These are phyloP conservation scores for Cadophora sp. DNA, from an alignment of 2,329 filamentous ascomycete species.

Conservation along the genomic window DNA sequence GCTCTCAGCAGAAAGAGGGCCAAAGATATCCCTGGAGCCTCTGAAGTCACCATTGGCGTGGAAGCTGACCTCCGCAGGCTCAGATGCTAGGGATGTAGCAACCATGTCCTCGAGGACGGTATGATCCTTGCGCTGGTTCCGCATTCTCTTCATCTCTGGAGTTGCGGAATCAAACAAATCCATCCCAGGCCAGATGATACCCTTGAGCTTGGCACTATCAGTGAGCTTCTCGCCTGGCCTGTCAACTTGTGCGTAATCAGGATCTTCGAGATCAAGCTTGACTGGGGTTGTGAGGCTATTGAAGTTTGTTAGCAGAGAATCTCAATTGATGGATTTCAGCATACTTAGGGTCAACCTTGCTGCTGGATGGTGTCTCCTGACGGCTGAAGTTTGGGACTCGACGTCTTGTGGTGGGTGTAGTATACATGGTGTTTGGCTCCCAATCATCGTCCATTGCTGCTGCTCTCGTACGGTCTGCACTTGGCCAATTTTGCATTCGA, in stretches of 20 bases:
- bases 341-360: constrained; percentile 37
- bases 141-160: constrained; percentile 72
- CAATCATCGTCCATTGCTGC: constrained; percentile 24
- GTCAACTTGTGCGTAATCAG: constrained; percentile 24
- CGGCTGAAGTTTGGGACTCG: constrained; percentile 37
- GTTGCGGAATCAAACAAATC: constrained; percentile 82
- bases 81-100: constrained; percentile 66
- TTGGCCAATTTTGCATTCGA: constrained; percentile 41
- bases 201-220: constrained; percentile 62
- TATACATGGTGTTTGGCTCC: constrained; percentile 36
- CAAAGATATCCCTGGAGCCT: constrained; percentile 64
- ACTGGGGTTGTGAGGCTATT: constrained; percentile 38
- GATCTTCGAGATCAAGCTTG: constrained; percentile 26
- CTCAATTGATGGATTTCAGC: not conserved
- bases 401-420: constrained; percentile 40
- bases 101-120: constrained; percentile 73
- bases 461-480: constrained; percentile 17
- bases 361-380: constrained; percentile 22
- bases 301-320: constrained; percentile 7
- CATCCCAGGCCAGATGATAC: constrained; percentile 79
- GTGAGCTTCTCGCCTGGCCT: constrained; percentile 34
- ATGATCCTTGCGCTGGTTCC: constrained; percentile 80
- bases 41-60: constrained; percentile 57
- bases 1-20: constrained; percentile 59
- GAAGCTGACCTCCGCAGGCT: constrained; percentile 70